Conservation (phyloP, 164 flowering plant species). For the Annona squamosa region DNA sequence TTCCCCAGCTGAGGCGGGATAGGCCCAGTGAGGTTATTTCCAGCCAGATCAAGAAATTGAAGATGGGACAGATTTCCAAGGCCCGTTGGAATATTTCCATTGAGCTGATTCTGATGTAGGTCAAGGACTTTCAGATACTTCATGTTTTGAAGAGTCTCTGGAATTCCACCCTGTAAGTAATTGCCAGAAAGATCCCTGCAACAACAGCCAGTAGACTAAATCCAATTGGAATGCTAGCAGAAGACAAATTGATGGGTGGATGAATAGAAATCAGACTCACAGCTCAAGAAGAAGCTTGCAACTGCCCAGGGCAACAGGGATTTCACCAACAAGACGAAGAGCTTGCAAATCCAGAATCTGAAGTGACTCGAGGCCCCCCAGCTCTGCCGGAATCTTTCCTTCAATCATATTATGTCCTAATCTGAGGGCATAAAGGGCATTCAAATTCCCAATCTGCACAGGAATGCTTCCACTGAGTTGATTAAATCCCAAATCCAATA, state of each 20-base stretch:
- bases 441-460: constrained; percentile 34
- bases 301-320: constrained; percentile 51
- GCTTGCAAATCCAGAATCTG: constrained; percentile 73
- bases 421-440: constrained; percentile 41
- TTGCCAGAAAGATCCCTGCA: constrained; percentile 95
- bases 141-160: constrained; percentile 59
- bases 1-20: constrained; percentile 67
- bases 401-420: constrained; percentile 59
- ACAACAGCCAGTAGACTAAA: constrained; percentile 20
- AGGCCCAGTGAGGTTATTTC: constrained; percentile 58
- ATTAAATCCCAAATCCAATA: constrained; percentile 65
- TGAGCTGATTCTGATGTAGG: constrained; percentile 55
- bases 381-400: constrained; percentile 56
- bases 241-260: neutral
- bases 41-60: constrained; percentile 57
- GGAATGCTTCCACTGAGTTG: constrained; percentile 63
- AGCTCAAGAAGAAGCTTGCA: constrained; percentile 79
- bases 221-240: constrained; percentile 7
- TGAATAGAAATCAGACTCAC: constrained; percentile 46
- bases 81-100: constrained; percentile 62
- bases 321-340: constrained; percentile 58
- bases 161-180: constrained; percentile 60
- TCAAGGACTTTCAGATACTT: constrained; percentile 63
- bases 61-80: constrained; percentile 48
- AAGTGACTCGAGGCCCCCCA: constrained; percentile 67